Evolutionary conservation across 371 early-diverging fungal genomes (phyloP).

Genomic region (Ordospora pajunii): DNA sequence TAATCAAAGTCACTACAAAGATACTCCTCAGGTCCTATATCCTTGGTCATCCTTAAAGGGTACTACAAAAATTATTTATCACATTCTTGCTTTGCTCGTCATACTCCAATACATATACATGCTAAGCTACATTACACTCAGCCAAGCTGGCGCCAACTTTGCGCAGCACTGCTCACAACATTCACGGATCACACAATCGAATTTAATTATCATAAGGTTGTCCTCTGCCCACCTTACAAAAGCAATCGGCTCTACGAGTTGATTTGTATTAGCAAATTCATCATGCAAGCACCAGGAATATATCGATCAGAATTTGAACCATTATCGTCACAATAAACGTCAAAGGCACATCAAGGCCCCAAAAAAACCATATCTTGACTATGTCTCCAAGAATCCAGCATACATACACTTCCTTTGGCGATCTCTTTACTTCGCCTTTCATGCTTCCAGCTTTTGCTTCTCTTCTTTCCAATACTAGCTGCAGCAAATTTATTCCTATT

Average conservation of each 20-base stretch:
- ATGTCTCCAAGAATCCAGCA: constrained; percentile 56
- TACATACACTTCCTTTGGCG: constrained; percentile 45
- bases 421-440: constrained; percentile 9
- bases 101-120: no score
- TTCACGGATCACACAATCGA: constrained; percentile 7
- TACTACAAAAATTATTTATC: background rate
- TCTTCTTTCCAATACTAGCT: constrained; percentile 31
- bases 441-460: constrained; percentile 8
- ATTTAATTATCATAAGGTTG: background rate
- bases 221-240: background rate
- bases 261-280: no score
- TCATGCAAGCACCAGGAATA: constrained; percentile 24
- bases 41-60: constrained; percentile 6
- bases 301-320: constrained; percentile 47
- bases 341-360: constrained; percentile 18
- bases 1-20: constrained; percentile 50
- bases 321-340: constrained; percentile 27
- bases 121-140: no score
- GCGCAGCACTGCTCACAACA: no score
- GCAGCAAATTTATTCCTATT: constrained; percentile 36
- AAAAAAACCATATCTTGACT: constrained; percentile 39
- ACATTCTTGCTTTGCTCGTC: background rate
- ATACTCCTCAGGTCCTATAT: constrained; percentile 27
- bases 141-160: no score
- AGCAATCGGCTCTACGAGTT: no score